phyloP scores from a whole-genome alignment of 2,329 filamentous ascomycete species.

The Ophiostoma piceae region DNA sequence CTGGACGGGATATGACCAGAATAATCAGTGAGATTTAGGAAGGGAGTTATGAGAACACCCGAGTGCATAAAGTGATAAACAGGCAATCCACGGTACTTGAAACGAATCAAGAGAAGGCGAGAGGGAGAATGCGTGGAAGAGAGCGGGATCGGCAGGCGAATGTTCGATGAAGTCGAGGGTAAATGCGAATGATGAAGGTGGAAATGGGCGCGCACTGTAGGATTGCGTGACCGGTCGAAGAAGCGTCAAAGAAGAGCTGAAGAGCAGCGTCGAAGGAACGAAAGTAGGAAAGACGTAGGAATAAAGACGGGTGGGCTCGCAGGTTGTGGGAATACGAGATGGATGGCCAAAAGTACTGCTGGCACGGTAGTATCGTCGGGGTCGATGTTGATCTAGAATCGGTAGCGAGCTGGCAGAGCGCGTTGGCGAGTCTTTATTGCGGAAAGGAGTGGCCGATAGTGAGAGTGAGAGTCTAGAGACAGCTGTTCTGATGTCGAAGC shows the following conservation, averaged over 20 bases:
- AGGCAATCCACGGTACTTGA: slow-evolving; percentile 3
- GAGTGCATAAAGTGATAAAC: background rate
- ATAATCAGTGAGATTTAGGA: background rate
- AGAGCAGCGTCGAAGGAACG: slow-evolving; percentile 2
- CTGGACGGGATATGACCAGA: background rate
- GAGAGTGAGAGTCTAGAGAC: background rate
- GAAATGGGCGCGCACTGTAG: background rate
- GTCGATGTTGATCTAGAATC: background rate
- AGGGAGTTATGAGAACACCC: background rate
- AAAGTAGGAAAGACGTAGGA: background rate
- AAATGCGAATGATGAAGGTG: background rate
- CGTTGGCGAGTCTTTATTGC: slow-evolving; percentile 6
- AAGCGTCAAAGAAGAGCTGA: background rate
- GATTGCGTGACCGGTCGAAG: background rate
- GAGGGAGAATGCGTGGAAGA: background rate
- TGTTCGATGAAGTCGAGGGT: background rate
- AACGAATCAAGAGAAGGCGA: background rate
- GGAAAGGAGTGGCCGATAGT: background rate
- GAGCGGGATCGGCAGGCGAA: background rate
- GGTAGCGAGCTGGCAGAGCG: background rate
- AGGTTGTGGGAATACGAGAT: slow-evolving; percentile 1
- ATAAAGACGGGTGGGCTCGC: slow-evolving; percentile 10
- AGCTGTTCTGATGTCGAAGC: background rate
- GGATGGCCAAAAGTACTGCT: slow-evolving; percentile 3
- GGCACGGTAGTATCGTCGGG: slow-evolving; percentile 7